Conservation (phyloP, 441 rosid genomes). For the Pelargonium australe region DNA sequence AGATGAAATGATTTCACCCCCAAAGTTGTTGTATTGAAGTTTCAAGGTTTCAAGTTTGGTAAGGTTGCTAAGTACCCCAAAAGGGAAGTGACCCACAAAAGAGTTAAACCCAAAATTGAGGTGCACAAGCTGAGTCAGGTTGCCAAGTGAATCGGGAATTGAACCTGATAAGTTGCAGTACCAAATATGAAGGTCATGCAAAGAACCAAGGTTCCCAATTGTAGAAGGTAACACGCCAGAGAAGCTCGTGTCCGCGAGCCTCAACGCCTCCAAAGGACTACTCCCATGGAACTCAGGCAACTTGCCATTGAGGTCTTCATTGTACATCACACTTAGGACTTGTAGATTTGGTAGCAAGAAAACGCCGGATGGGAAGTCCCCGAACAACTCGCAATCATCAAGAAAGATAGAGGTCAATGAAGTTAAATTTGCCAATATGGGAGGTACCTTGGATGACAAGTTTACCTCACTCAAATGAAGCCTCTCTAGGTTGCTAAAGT, state of each 20-base stretch:
- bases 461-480: slow-evolving; percentile 11
- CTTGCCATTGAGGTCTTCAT: slow-evolving; percentile 7
- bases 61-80: background rate
- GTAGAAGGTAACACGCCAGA: slow-evolving; percentile 10
- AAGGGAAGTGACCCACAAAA: background rate
- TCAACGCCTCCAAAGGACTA: slow-evolving; percentile 17
- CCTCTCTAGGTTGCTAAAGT: slow-evolving; percentile 2
- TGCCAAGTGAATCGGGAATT: slow-evolving; percentile 10
- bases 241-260: slow-evolving; percentile 12
- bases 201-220: background rate
- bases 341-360: slow-evolving; percentile 21
- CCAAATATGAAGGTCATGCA: background rate
- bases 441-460: slow-evolving; percentile 9
- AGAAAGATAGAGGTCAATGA: slow-evolving; percentile 14
- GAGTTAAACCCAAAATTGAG: background rate
- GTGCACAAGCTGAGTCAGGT: slow-evolving; percentile 3
- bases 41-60: slow-evolving; percentile 1
- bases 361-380: slow-evolving; percentile 18
- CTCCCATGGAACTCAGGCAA: slow-evolving; percentile 22
- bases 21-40: background rate
- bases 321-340: background rate
- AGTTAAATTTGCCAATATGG: slow-evolving; percentile 11
- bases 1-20: background rate
- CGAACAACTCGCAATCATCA: background rate
- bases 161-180: slow-evolving; percentile 10